Percentiles rank a stretch among this genome's conserved stretches.
phyloP scores from a whole-genome alignment of 129 eudicot species.

The Calendula officinalis region DNA sequence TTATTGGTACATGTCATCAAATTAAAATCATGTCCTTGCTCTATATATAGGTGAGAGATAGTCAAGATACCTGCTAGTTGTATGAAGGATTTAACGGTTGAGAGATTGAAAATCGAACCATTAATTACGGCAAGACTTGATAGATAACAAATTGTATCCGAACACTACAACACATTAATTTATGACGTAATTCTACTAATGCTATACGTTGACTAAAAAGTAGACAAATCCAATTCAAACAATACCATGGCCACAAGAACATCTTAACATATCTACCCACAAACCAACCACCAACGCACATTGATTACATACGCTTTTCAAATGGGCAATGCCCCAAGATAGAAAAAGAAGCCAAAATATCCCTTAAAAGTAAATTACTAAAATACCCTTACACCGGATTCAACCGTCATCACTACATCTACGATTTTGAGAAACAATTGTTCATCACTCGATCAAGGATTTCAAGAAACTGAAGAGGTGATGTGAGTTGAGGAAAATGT shows the following conservation, averaged over 20 bases:
- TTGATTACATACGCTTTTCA: constrained; percentile 23
- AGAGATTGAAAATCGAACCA: not conserved
- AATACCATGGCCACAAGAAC: constrained; percentile 24
- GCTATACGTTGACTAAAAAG: constrained; percentile 23
- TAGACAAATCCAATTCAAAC: constrained; percentile 15
- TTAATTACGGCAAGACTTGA: not conserved
- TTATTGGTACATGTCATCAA: too few relatives aligned
- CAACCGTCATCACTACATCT: constrained; percentile 26
- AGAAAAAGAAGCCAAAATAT: not conserved
- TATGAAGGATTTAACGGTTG: not conserved
- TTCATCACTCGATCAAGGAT: constrained; percentile 51
- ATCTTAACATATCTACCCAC: constrained; percentile 25
- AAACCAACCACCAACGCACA: constrained; percentile 30
- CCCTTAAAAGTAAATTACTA: constrained; percentile 11
- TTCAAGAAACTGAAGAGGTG: constrained; percentile 54
- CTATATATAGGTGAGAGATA: too few relatives aligned
- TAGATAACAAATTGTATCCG: not conserved
- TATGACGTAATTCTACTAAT: too few relatives aligned
- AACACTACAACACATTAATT: too few relatives aligned
- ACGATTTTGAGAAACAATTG: constrained; percentile 36
- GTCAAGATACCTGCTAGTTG: too few relatives aligned
- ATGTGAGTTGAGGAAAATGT: constrained; percentile 90
- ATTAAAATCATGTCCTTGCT: too few relatives aligned
- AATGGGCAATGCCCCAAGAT: constrained; percentile 15
- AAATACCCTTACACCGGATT: constrained; percentile 9